A percentile compares a stretch with the other conserved stretches of the same genome.
phyloP scores from a whole-genome alignment of 208 protist species.

The Naegleria lovaniensis region DNA sequence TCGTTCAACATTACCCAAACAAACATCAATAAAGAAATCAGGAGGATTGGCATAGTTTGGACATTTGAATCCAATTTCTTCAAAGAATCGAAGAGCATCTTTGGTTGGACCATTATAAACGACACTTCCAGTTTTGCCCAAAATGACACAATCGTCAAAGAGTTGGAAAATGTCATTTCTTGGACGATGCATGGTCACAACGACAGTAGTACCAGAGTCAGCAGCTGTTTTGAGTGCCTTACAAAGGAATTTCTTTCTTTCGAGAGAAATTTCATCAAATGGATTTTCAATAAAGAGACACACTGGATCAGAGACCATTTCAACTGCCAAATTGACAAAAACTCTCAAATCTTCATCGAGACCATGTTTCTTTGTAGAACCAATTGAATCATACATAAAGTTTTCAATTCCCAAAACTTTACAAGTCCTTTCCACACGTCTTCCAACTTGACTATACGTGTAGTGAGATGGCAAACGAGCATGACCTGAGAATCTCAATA shows the following conservation, averaged over 20 bases:
- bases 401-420: conserved; percentile 4
- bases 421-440: background rate
- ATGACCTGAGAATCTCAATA: background rate
- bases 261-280: background rate
- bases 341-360: conserved; percentile 22
- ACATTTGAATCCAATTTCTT: conserved; percentile 30
- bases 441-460: background rate
- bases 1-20: conserved; percentile 16
- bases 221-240: background rate
- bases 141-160: conserved; percentile 35
- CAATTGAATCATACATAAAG: background rate
- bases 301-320: conserved; percentile 28
- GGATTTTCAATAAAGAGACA: conserved; percentile 35
- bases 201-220: conserved; percentile 22
- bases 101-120: conserved; percentile 31
- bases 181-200: conserved; percentile 24
- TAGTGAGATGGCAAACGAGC: too few species aligned
- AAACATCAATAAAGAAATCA: conserved; percentile 26
- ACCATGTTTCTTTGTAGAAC: background rate
- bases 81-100: conserved; percentile 9
- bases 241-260: conserved; percentile 26
- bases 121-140: conserved; percentile 12
- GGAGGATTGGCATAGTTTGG: conserved; percentile 25
- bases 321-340: conserved; percentile 27
- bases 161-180: conserved; percentile 28